phyloP scores from a whole-genome alignment of 73 alveolate genomes.

The Tetrahymena malaccensis region DNA sequence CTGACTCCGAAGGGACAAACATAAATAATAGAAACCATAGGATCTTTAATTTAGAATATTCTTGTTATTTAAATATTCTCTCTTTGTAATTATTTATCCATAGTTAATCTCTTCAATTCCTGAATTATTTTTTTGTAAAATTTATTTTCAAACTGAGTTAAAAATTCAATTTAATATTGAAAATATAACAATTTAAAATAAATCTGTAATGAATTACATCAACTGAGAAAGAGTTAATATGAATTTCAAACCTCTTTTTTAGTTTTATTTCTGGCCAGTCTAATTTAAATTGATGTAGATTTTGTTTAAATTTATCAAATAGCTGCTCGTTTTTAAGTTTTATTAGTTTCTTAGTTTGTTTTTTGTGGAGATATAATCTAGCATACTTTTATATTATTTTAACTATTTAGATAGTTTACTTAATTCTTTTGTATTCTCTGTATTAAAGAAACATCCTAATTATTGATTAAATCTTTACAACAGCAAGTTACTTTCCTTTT shows the following conservation, averaged over 20 bases:
- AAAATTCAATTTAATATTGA: too few relatives aligned
- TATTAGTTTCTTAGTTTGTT: constrained; percentile 50
- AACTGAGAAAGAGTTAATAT: constrained; percentile 74
- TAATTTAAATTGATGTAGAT: constrained; percentile 74
- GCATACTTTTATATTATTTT: constrained; percentile 47
- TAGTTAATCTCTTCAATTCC: constrained; percentile 74
- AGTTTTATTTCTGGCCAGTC: constrained; percentile 82
- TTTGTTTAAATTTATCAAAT: constrained; percentile 65
- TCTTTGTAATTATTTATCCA: constrained; percentile 82
- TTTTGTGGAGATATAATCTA: constrained; percentile 45
- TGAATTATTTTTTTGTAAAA: neutral
- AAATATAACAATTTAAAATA: too few relatives aligned
- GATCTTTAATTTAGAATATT: constrained; percentile 84
- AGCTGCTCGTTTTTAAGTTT: constrained; percentile 47
- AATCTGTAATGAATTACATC: constrained; percentile 25
- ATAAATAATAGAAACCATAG: constrained; percentile 79
- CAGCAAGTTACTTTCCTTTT: constrained; percentile 60
- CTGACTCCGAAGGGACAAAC: constrained; percentile 82
- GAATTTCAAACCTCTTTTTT: constrained; percentile 82
- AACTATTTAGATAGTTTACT: constrained; percentile 55
- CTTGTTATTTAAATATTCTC: constrained; percentile 87
- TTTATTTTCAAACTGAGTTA: too few relatives aligned
- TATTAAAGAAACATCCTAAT: constrained; percentile 60
- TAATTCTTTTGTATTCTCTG: constrained; percentile 55
- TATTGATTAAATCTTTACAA: constrained; percentile 51